phyloP scores from a whole-genome alignment of 805 yeast genomes.

The Candida xiaguanensis region DNA sequence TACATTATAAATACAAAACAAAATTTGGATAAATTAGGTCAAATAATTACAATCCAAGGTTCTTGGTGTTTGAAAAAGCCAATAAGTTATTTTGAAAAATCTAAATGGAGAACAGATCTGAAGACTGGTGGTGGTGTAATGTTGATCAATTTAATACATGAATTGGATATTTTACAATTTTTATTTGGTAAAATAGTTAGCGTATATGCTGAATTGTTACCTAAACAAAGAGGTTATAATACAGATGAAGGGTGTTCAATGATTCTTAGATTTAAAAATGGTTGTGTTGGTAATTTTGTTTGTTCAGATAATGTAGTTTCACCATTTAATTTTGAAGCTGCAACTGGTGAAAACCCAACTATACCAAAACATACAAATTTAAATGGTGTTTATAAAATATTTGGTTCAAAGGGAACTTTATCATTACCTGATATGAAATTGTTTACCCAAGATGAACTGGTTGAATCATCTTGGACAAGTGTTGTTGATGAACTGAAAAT shows the following conservation, averaged over 20 bases:
- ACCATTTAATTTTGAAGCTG: constrained; percentile 39
- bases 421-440: constrained; percentile 35
- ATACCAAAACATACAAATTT: constrained; percentile 27
- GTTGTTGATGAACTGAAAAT: constrained; percentile 17
- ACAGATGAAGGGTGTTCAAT: constrained; percentile 43
- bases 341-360: constrained; percentile 43
- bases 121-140: constrained; percentile 38
- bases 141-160: constrained; percentile 39
- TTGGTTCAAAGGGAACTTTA: constrained; percentile 37
- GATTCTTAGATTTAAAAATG: constrained; percentile 34
- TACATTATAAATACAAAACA: constrained; percentile 35
- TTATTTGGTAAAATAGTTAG: constrained; percentile 36
- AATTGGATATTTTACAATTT: constrained; percentile 38
- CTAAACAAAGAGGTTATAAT: constrained; percentile 25
- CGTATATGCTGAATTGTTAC: constrained; percentile 36
- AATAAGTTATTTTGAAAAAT: constrained; percentile 28
- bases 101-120: constrained; percentile 36
- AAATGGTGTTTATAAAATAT: constrained; percentile 33
- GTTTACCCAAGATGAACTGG: constrained; percentile 22
- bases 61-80: constrained; percentile 38
- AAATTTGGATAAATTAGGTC: constrained; percentile 27
- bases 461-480: constrained; percentile 21
- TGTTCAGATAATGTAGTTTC: constrained; percentile 40
- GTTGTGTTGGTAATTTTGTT: constrained; percentile 38
- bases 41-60: constrained; percentile 36